Evolutionary conservation across 495 filamentous ascomycete genomes (phyloP), one percentile per base, ranked within the genome.

Genomic region (Articulospora tetracladia): DNA sequence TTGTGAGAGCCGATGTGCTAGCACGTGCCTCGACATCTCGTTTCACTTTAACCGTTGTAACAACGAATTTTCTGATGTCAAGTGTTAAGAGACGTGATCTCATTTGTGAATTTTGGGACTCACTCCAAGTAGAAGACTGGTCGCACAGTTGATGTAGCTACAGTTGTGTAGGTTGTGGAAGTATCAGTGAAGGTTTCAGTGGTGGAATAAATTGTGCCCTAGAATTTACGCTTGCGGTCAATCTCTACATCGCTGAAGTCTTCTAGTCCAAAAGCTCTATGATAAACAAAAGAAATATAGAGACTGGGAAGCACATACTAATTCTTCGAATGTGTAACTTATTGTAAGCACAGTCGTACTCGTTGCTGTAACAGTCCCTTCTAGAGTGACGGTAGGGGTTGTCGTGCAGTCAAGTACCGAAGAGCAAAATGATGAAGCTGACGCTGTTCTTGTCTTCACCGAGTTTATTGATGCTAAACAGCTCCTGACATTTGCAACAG

Each of bases 341-440:
- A 2, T 4, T 1, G 25, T 22, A 15, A 51, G 12, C 8, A 20
- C 1, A 4, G 20, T 22, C 6, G 48, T 51, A 51, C 48, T 51
- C 15, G 48, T 51, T 12, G 7, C 25, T 26, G 48, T 51, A 22
- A 51, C 22, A 22, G 48, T 51, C 12, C 48, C 48, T 15, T 22
- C 22, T 22, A 51, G 25, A 26, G 48, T 51, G 4, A 22, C 25
- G 15, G 48, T 51, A 15, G 48, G 48, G 20, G 48, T 51, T 51
- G 48, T 51, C n/a, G 48, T 51, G 23, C 48, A 51, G 20, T 26
- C 48, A 4, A 51, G 48, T 4, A 51, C 25, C 48, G 48, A 51
- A 22, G 48, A 51, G 25, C 48, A 51, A 25, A 51, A 51, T 22
- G 48, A 20, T 25, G 48, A 51, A 15, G 22, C 48, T 24, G 48